Evolutionary conservation across 768 basidiomycete genomes (phyloP), one percentile per base, ranked within the genome.

Genomic region (Clathrus columnatus): DNA sequence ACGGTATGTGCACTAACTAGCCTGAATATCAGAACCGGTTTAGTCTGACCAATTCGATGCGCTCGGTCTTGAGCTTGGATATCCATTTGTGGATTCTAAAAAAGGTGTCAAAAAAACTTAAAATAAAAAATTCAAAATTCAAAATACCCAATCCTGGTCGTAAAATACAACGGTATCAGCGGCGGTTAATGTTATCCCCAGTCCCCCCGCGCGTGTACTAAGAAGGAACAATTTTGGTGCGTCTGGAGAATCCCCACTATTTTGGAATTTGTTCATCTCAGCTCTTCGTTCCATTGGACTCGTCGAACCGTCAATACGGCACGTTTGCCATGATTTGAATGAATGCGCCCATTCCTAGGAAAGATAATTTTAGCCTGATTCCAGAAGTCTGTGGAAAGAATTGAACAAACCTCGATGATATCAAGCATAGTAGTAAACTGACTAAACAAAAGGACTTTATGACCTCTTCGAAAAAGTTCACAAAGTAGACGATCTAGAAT

Each of bases 401-500:
- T 44, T 27, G 52, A 60, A 61, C 73, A 5, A 60, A 91, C 90
- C 77, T 96, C 85, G 48, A 99, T 89, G 61, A 99, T 86, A 64
- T 99, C 87, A 54, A 98, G 72, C 92, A 98, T 92, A 4, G 86
- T 92, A 46, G 88, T 93, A 69, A 99, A 98, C 69, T 99, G 95
- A 56, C 88, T 90, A 69, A 88, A 89, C 11, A 88, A 64, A n/a
- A 93, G 70, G 0, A 91, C 88, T 65, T 92, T 95, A 69, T 95
- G 93, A 7, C 77, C 80, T 2, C 84, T 72, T 36, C 72, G 73
- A 69, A 98, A 91, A 27, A 99, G 70, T 54, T 84, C 92, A 28
- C 80, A 80, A 7, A 99, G 77, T 7, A 99, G 72, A 5, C 93
- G 81, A 59, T 97, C 89, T 0, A 99, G 79, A 2, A 99, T 73